Base-by-base conservation (phyloP, 768 basidiomycete species). In the Rhizopogon salebrosus region DNA sequence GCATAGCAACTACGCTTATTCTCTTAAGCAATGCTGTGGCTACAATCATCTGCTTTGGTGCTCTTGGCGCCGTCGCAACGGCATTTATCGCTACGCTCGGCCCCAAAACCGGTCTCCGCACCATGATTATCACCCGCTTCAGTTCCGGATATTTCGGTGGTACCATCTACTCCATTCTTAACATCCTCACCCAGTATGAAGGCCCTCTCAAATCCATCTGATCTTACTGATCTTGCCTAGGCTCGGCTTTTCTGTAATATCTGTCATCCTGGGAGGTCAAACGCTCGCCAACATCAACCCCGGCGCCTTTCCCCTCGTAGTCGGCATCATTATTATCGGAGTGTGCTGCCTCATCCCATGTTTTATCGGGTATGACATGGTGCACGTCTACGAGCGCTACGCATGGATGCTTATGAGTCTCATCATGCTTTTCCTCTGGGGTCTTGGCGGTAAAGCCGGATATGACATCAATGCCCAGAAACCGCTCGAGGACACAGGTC, bases 71-170 rank as follows among this genome's bases (percentile, higher is more conserved):
- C 5, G 52, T 69, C 4, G 64, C 67, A 11, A 73, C 75, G 0
- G 75, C 78, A 3, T 80, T 80, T 57, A 76, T 82, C 29, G 77
- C 80, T 14, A 79, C 73, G 6, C 65, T 83, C 4, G 81, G 80
- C 1, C 80, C 81, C 0, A 62, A 64, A 57, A 81, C 78, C 3
- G 80, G 80, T 11, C 64, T 82, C 26, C 70, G 80, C 6, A 80
- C 79, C 0, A 82, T 82, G 79, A 66, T 80, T 35, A 78, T 78
- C 48, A 64, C 72, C 4, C 70, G 79, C 2, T 80, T 71, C 54
- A 74, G 72, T 54, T 73, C 72, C 2, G 80, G 80, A 1, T 80
- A 76, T 53, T 50, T 75, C 6, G 80, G 80, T 9, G 72, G 77
- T 4, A 69, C 69, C 6, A 71, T 80, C 41, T 80, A 76, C 56